Evolutionary conservation across 1,284 basidiomycete species (phyloP), one percentile per base, ranked within the genome.

Genomic region (Boletus albobrunnescens): DNA sequence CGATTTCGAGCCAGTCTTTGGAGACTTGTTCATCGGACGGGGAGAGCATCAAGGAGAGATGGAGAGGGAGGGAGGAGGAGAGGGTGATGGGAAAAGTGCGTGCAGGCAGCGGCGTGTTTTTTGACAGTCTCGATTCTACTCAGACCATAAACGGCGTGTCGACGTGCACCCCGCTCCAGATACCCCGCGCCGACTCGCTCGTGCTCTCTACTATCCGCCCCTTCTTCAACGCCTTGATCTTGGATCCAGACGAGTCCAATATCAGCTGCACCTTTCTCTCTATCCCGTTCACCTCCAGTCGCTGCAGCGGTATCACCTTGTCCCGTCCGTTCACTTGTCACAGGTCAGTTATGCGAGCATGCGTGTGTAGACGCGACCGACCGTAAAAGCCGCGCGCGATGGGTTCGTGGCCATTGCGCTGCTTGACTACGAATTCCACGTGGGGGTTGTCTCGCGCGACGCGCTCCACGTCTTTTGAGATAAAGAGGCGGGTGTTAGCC

Each of bases 81-180:
- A 17, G 13, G 4, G 13, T 17, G 49, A 47, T 19, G 37, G 26
- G 23, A 43, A 23, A 45, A 2, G 36, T 47, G 60, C 53, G 40
- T 55, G 61, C 62, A 57, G 66, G 66, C 44, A 52, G 47, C 36
- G 47, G 65, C 65, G 64, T 64, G 62, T 67, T 63, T 61, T 58
- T 13, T 64, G 60, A 59, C 61, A 54, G 45, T 31, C 32, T 31
- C 12, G 30, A 40, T n/a, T 37, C 41, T 61, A 60, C 53, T 60
- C 53, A 58, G 46, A 63, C 35, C 31, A 52, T 57, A 64, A 61
- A 59, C 48, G 78, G 79, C 41, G 74, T 71, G 56, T 81, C 77
- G 53, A 83, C 82, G 58, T 91, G 88, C 53, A 91, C 64, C 36
- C 88, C 87, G 63, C 84, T 87, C 89, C 88, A 91, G 55, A 92